Base-by-base conservation (phyloP, 2,329 filamentous ascomycete genomes). In the Diaporthe batatas region DNA sequence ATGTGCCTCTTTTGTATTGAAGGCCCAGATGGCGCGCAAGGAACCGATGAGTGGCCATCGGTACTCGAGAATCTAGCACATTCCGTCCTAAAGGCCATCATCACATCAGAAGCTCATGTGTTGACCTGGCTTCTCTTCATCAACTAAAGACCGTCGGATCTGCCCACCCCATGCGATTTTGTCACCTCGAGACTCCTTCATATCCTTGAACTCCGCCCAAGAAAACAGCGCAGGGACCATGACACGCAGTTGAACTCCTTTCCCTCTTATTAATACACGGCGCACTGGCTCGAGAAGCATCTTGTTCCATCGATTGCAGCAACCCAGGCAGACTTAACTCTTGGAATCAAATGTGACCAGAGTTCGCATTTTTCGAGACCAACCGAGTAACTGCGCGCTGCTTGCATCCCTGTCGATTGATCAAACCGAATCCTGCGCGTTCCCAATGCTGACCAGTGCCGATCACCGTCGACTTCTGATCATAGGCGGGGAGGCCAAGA, bases 161-260 rank as follows among this genome's bases (percentile, higher is more conserved):
- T 49, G 32, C 32, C 47, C 32, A 25, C 32, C 44, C n/a, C 7
- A 67, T 67, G 47, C 62, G 51, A 25, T 67, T 47, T 67, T 67
- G 62, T 53, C 62, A 51, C 14, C 29, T 51, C 18, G n/a, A 53
- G 29, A 67, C 47, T 25, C 62, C 62, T 51, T 53, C 36, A 10
- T 47, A n/a, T 10, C 58, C 62, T 53, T 36, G 14, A 67, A 67
- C 47, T 67, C 62, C 62, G 8, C 21, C 62, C 44, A 51, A 51
- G 32, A 67, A 39, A 53, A 18, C 16, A 49, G 62, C 47, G n/a
- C 16, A 21, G 44, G 44, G 62, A 8, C 21, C 21, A 34, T 18
- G 39, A 34, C 14, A 34, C 21, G 59, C 8, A 29, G 39, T 12
- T 44, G 39, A 25, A 21, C 29, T 21, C 14, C 47, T 12, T 39